Percentiles rank a stretch among this genome's conserved stretches.
Conservation (phyloP, 1,284 basidiomycete species). For the Heterobasidion parviporum region DNA sequence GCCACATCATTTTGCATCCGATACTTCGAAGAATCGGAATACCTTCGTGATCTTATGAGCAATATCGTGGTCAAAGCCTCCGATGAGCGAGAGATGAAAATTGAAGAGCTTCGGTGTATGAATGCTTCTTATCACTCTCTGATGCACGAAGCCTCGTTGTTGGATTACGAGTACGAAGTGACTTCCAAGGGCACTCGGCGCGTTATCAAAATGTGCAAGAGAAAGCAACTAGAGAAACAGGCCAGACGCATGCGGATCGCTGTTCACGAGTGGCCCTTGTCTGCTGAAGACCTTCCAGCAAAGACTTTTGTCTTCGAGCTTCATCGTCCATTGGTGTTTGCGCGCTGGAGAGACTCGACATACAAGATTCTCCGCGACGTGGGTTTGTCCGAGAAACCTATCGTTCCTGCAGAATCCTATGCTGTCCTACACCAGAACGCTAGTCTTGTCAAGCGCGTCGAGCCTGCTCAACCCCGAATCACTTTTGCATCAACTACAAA, state of each 20-base stretch:
- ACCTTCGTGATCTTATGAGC: background rate
- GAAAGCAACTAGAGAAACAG: conserved; percentile 21
- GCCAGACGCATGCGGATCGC: conserved; percentile 22
- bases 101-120: background rate
- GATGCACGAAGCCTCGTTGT: background rate
- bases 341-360: conserved; percentile 36
- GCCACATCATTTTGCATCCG: conserved; percentile 3
- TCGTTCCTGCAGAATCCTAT: background rate
- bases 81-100: conserved; percentile 1
- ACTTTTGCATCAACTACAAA: conserved; percentile 31
- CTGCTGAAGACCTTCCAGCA: conserved; percentile 16
- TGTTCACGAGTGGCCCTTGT: conserved; percentile 44
- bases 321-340: conserved; percentile 27
- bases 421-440: background rate
- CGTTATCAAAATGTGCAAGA: conserved; percentile 6
- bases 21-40: conserved; percentile 3
- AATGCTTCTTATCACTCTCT: background rate
- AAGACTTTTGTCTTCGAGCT: conserved; percentile 37
- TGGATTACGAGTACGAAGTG: background rate
- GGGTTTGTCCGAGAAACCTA: conserved; percentile 11
- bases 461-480: conserved; percentile 15
- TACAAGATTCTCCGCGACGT: conserved; percentile 28
- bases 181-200: background rate
- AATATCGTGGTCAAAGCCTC: conserved; percentile 16
- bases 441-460: background rate